phyloP scores from a whole-genome alignment of 2,329 filamentous ascomycete genomes.

The Alternaria incomplexa region DNA sequence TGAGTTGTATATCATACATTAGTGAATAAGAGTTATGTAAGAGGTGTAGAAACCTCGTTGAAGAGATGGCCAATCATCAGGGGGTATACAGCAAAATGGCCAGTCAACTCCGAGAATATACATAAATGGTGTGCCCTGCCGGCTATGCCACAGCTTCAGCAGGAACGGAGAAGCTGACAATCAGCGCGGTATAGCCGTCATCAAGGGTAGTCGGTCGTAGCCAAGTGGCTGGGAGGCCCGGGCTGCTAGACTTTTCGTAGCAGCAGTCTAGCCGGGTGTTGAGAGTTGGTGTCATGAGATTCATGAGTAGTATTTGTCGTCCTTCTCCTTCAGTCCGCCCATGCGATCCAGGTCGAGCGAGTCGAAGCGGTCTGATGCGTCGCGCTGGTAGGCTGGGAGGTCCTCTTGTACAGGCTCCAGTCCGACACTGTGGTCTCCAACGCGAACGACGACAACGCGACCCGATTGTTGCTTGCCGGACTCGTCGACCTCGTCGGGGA shows the following conservation, averaged over 20 bases:
- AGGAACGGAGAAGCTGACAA: slow-evolving; percentile 28
- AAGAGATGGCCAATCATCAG: slow-evolving; percentile 33
- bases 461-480: slow-evolving; percentile 80
- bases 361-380: slow-evolving; percentile 80
- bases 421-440: slow-evolving; percentile 87
- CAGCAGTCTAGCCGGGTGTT: slow-evolving; percentile 24
- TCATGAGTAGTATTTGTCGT: slow-evolving; percentile 57
- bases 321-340: slow-evolving; percentile 92
- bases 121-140: slow-evolving; percentile 31
- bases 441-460: slow-evolving; percentile 87
- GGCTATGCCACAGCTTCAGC: slow-evolving; percentile 18
- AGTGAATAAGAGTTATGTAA: slow-evolving; percentile 51
- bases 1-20: slow-evolving; percentile 49
- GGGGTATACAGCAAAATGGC: slow-evolving; percentile 28
- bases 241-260: slow-evolving; percentile 20
- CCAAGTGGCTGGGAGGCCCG: slow-evolving; percentile 40
- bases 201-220: slow-evolving; percentile 45
- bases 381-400: slow-evolving; percentile 87
- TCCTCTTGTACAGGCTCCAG: slow-evolving; percentile 83
- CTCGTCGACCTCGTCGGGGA: slow-evolving; percentile 93
- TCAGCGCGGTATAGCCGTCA: slow-evolving; percentile 41
- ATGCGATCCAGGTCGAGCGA: slow-evolving; percentile 94
- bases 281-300: background rate
- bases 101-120: slow-evolving; percentile 48
- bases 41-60: slow-evolving; percentile 45